Conservation (phyloP, 495 filamentous ascomycete genomes). For the Xeromyces bisporus region DNA sequence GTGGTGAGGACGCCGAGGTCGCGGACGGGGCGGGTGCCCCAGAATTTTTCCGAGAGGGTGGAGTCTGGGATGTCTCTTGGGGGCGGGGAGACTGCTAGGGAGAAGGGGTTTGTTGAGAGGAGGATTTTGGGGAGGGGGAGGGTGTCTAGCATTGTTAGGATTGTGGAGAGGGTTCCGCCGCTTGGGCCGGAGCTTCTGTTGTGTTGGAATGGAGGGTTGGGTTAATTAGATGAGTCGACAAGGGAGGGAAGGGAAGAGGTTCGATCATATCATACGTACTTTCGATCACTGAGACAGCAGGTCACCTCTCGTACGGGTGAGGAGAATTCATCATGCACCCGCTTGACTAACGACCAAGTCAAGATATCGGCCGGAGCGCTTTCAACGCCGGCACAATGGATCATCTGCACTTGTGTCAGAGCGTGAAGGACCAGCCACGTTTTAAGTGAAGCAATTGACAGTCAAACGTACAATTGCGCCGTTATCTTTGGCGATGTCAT, state of each 20-base stretch:
- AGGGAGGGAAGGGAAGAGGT: conserved; percentile 1
- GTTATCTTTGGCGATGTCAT: conserved; percentile 51
- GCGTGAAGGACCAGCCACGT: not conserved
- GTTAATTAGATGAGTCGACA: not conserved
- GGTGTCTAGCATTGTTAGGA: conserved; percentile 44
- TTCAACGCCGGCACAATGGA: conserved; percentile 74
- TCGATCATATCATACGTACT: conserved; percentile 22
- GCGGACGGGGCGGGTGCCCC: conserved; percentile 44
- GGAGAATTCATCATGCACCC: conserved; percentile 41
- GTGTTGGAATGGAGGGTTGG: too few species aligned
- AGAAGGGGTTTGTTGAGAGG: conserved; percentile 41
- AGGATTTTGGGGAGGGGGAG: conserved; percentile 40
- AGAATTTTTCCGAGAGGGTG: conserved; percentile 24
- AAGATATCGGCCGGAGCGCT: conserved; percentile 71
- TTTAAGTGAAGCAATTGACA: not conserved
- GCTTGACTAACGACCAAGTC: conserved; percentile 48
- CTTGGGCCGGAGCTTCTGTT: conserved; percentile 41
- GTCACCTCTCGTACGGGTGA: conserved; percentile 41
- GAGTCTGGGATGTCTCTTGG: conserved; percentile 18
- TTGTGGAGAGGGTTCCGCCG: conserved; percentile 55
- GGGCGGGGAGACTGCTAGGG: conserved; percentile 44
- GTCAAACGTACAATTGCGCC: conserved; percentile 46
- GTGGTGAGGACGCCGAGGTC: conserved; percentile 53
- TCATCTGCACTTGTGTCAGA: conserved; percentile 38
- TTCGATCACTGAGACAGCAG: conserved; percentile 43